Evolutionary conservation across 2,329 filamentous ascomycete species (phyloP).

Genomic region (Trichophyton benhamiae): DNA sequence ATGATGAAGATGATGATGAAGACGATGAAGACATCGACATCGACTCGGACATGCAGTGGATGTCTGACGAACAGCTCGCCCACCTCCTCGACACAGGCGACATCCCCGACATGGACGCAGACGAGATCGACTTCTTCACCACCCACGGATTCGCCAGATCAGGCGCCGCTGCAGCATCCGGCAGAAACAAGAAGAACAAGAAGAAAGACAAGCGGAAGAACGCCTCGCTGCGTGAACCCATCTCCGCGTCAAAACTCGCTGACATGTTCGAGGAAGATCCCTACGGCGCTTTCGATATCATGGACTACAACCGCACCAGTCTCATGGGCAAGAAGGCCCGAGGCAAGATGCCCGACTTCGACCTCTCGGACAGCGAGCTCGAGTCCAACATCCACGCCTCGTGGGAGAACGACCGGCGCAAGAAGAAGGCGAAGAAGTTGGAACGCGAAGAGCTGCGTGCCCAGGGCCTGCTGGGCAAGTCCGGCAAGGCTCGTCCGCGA

Average conservation of each 20-base stretch:
- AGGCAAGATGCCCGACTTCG: conserved; percentile 42
- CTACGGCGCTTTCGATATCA: conserved; percentile 65
- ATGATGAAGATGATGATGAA: conserved; percentile 23
- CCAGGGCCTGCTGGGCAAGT: conserved; percentile 50
- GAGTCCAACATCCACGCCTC: conserved; percentile 46
- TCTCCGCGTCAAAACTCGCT: conserved; percentile 43
- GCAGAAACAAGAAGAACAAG: not conserved
- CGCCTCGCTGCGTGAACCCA: not conserved
- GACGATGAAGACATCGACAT: conserved; percentile 21
- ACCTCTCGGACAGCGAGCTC: conserved; percentile 55
- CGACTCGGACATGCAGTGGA: conserved; percentile 22
- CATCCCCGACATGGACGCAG: conserved; percentile 49
- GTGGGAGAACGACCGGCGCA: conserved; percentile 56
- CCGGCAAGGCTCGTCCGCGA: conserved; percentile 59
- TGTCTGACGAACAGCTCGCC: conserved; percentile 52
- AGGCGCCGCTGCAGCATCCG: not conserved
- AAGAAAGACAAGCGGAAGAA: not conserved
- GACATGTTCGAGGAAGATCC: conserved; percentile 48
- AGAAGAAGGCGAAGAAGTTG: conserved; percentile 58
- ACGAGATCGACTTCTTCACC: conserved; percentile 48
- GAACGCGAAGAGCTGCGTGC: conserved; percentile 57
- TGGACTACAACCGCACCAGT: conserved; percentile 66
- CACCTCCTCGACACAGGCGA: conserved; percentile 49
- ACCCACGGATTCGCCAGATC: not conserved
- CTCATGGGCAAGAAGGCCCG: conserved; percentile 54